Percentiles rank a stretch among this genome's conserved stretches.
Conservation (phyloP, 2,329 filamentous ascomycete genomes). For the Hymenoscyphus fraxineus region DNA sequence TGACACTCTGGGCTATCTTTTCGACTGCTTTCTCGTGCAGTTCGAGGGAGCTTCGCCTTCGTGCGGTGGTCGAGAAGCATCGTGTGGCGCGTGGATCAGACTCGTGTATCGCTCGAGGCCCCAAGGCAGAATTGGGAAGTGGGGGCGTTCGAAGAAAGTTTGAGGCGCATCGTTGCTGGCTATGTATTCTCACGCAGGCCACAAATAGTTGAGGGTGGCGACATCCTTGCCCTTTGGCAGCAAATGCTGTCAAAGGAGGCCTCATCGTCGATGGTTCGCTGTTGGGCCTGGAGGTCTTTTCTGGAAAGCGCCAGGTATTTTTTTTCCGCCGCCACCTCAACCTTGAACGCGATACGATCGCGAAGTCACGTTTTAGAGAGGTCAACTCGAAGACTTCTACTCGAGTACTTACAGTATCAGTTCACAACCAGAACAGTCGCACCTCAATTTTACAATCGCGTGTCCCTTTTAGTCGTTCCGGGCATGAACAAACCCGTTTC, state of each 20-base stretch:
- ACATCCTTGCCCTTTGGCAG: slow-evolving; percentile 19
- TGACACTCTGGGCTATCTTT: slow-evolving; percentile 43
- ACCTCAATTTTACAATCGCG: background rate
- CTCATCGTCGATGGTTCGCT: slow-evolving; percentile 17
- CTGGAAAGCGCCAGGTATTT: too few relatives aligned
- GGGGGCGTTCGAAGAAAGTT: slow-evolving; percentile 1
- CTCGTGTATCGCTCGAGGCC: too few relatives aligned
- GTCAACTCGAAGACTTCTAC: background rate
- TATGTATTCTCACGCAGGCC: slow-evolving; percentile 2
- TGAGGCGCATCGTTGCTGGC: slow-evolving; percentile 5
- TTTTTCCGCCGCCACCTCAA: too few relatives aligned
- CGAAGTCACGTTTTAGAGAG: background rate
- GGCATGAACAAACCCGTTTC: slow-evolving; percentile 7
- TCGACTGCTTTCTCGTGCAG: slow-evolving; percentile 42
- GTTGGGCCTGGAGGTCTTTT: background rate
- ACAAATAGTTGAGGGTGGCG: background rate
- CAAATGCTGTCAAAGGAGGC: slow-evolving; percentile 18
- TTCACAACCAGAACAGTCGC: background rate
- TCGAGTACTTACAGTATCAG: background rate
- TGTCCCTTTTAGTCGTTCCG: background rate
- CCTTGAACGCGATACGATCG: background rate
- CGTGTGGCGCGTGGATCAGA: slow-evolving; percentile 1
- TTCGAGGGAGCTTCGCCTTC: slow-evolving; percentile 18
- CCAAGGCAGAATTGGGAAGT: background rate
- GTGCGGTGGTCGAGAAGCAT: slow-evolving; percentile 8